A percentile compares a stretch with the other conserved stretches of the same genome.
phyloP scores from a whole-genome alignment of 192 early-diverging fungal species.

The Phlyctochytrium arcticum region DNA sequence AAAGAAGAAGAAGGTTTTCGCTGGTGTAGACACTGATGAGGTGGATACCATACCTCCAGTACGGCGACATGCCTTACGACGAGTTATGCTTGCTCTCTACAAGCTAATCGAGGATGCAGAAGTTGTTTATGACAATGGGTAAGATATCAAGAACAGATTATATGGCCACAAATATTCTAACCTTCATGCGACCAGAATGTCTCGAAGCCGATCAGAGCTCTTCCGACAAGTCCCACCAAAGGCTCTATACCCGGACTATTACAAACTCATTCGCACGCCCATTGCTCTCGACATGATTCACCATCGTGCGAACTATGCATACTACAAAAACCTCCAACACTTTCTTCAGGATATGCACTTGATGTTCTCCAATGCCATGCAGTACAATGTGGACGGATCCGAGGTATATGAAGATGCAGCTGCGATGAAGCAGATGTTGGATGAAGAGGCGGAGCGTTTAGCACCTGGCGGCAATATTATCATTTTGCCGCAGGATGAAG shows the following conservation, averaged over 20 bases:
- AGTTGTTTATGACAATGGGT: slow-evolving; percentile 32
- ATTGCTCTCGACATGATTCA: slow-evolving; percentile 88
- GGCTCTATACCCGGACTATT: slow-evolving; percentile 83
- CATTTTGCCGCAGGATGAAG: slow-evolving; percentile 5
- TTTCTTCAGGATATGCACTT: slow-evolving; percentile 79
- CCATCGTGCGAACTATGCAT: slow-evolving; percentile 60
- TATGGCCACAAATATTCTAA: neutral
- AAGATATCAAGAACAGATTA: slow-evolving; percentile 15
- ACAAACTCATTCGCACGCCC: slow-evolving; percentile 80
- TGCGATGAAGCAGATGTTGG: slow-evolving; percentile 39
- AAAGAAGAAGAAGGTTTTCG: slow-evolving; percentile 31
- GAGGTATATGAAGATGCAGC: slow-evolving; percentile 86
- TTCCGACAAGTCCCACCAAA: slow-evolving; percentile 72
- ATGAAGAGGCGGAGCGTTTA: slow-evolving; percentile 11
- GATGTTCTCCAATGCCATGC: slow-evolving; percentile 90
- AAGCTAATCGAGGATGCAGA: slow-evolving; percentile 58
- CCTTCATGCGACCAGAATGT: neutral
- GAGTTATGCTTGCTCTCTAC: slow-evolving; percentile 54
- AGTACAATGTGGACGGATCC: slow-evolving; percentile 89
- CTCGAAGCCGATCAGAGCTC: slow-evolving; percentile 52
- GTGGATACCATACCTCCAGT: slow-evolving; percentile 49
- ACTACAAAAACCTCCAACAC: slow-evolving; percentile 53
- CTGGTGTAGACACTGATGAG: slow-evolving; percentile 38
- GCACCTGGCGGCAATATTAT: slow-evolving; percentile 17
- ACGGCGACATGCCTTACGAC: slow-evolving; percentile 52